phyloP scores from a whole-genome alignment of 768 basidiomycete genomes.

The Collybia nuda region DNA sequence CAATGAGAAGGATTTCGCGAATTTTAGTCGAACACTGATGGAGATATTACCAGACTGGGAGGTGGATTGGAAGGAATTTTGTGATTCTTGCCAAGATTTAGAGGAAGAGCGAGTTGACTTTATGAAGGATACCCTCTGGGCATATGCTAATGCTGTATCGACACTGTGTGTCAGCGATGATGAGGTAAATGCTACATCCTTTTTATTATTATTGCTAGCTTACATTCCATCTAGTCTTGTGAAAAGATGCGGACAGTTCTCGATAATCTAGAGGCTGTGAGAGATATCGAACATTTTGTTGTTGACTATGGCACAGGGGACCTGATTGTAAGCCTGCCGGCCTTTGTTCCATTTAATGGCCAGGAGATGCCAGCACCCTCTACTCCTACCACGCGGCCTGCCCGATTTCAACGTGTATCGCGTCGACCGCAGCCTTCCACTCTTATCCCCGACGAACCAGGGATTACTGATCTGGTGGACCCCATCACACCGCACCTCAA shows the following conservation, averaged over 20 bases:
- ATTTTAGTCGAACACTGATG: slow-evolving; percentile 72
- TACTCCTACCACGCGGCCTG: slow-evolving; percentile 20
- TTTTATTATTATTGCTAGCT: slow-evolving; percentile 3
- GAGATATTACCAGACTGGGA: slow-evolving; percentile 86
- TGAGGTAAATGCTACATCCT: slow-evolving; percentile 50
- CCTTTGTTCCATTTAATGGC: slow-evolving; percentile 68
- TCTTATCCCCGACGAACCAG: slow-evolving; percentile 2
- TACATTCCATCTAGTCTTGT: slow-evolving; percentile 63
- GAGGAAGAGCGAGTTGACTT: slow-evolving; percentile 95
- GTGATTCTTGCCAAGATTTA: slow-evolving; percentile 94
- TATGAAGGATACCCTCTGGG: slow-evolving; percentile 93
- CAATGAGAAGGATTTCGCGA: slow-evolving; percentile 88
- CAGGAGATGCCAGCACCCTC: slow-evolving; percentile 19
- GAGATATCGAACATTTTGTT: slow-evolving; percentile 85
- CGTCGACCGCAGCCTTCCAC: slow-evolving; percentile 19
- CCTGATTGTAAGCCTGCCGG: slow-evolving; percentile 73
- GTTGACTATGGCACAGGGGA: slow-evolving; percentile 86
- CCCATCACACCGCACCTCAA: slow-evolving; percentile 15
- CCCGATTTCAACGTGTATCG: slow-evolving; percentile 29
- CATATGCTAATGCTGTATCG: slow-evolving; percentile 91
- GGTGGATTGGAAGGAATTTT: slow-evolving; percentile 90
- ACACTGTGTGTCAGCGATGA: slow-evolving; percentile 96
- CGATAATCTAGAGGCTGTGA: slow-evolving; percentile 83
- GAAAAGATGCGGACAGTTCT: slow-evolving; percentile 83
- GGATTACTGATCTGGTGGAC: neutral